Evolutionary conservation across 2,329 filamentous ascomycete genomes (phyloP).

Genomic region (Pseudophaeomoniella oleicola): DNA sequence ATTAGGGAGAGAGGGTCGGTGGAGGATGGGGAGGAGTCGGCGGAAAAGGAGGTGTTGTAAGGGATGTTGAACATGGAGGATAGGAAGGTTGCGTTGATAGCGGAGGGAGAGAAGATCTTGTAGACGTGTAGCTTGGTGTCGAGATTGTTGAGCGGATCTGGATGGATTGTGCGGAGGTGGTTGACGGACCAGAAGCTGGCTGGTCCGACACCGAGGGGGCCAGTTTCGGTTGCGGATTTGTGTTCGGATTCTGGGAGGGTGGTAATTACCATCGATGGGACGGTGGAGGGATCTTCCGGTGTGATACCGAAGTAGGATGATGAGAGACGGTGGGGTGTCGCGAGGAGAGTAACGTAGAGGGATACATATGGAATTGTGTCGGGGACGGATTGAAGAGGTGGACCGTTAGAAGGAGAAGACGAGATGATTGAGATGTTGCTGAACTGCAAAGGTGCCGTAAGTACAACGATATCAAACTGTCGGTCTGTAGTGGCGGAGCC

Average conservation of each 20-base stretch:
- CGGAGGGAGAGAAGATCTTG: conserved; percentile 49
- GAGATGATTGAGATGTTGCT: conserved; percentile 45
- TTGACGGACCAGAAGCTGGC: conserved; percentile 79
- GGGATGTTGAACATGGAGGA: conserved; percentile 31
- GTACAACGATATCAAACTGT: conserved; percentile 62
- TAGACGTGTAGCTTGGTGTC: conserved; percentile 35
- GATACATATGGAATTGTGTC: conserved; percentile 73
- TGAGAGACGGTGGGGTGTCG: conserved; percentile 60
- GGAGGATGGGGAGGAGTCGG: conserved; percentile 9
- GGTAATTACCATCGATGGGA: conserved; percentile 68
- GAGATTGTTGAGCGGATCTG: conserved; percentile 16
- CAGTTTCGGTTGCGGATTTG: conserved; percentile 24
- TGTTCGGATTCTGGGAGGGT: conserved; percentile 53
- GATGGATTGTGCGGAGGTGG: conserved; percentile 53
- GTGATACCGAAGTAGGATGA: conserved; percentile 57
- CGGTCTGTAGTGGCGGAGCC: conserved; percentile 7
- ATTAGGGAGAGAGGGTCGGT: conserved; percentile 11
- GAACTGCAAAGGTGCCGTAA: conserved; percentile 75
- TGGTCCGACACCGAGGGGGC: conserved; percentile 48
- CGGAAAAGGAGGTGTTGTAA: conserved; percentile 6
- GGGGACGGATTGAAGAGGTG: conserved; percentile 36
- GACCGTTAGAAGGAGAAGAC: conserved; percentile 9
- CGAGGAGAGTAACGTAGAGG: conserved; percentile 80
- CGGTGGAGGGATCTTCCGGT: conserved; percentile 25
- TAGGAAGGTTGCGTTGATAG: conserved; percentile 32